Evolutionary conservation across 441 rosid species (phyloP).

Genomic region (Erodium moschatum): DNA sequence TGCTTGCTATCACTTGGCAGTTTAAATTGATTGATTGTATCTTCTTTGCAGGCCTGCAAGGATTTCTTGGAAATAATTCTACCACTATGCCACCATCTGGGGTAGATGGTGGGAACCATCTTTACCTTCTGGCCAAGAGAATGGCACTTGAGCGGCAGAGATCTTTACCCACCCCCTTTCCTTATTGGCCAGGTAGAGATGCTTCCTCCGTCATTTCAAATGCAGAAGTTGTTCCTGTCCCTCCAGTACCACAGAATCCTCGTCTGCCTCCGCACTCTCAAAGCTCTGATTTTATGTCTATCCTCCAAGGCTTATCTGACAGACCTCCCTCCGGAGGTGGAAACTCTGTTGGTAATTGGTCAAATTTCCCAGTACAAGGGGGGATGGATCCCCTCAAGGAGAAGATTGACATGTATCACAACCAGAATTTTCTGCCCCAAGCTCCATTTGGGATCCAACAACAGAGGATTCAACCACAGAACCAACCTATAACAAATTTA

Average conservation of each 20-base stretch:
- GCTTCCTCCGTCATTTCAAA: conserved; percentile 46
- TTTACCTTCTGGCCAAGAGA: conserved; percentile 64
- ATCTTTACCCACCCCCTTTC: conserved; percentile 44
- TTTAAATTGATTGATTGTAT: background rate
- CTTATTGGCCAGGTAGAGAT: conserved; percentile 78
- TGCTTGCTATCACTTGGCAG: background rate
- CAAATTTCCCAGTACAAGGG: conserved; percentile 45
- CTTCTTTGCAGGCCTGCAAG: conserved; percentile 47
- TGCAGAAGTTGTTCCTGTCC: conserved; percentile 46
- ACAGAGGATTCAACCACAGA: conserved; percentile 51
- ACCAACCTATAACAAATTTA: conserved; percentile 42
- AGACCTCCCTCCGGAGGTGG: conserved; percentile 48
- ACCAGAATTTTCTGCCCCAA: conserved; percentile 52
- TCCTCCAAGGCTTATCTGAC: conserved; percentile 61
- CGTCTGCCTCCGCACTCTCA: conserved; percentile 49
- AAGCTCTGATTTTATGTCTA: conserved; percentile 60
- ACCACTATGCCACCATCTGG: conserved; percentile 37
- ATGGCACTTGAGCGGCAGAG: conserved; percentile 71
- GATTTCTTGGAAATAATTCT: conserved; percentile 45
- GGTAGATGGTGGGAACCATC: conserved; percentile 52
- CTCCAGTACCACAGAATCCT: conserved; percentile 33
- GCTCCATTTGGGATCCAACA: conserved; percentile 55
- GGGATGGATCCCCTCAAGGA: conserved; percentile 49
- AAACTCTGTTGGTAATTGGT: conserved; percentile 50
- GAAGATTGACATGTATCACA: conserved; percentile 46